Conservation (phyloP, 306 rosid genomes). For the Heteromeles arbutifolia region DNA sequence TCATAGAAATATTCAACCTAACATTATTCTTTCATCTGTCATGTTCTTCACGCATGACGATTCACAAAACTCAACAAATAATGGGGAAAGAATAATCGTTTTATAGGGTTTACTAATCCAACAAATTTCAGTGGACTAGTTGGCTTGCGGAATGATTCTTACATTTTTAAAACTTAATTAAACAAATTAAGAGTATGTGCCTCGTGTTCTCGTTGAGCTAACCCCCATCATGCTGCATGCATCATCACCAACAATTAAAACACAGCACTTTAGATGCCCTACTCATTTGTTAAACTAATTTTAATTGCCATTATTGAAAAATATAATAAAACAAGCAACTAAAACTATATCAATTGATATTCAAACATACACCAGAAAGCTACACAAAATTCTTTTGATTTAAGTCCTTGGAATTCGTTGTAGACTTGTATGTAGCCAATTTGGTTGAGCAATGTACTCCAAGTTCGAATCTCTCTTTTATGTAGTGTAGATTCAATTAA, state of each 20-base stretch:
- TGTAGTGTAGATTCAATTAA: too few relatives aligned
- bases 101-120: neutral
- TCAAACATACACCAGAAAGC: too few relatives aligned
- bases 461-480: too few relatives aligned
- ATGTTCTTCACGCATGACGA: neutral
- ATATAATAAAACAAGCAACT: neutral
- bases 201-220: neutral
- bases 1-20: too few relatives aligned
- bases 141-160: neutral
- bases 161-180: neutral
- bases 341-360: neutral
- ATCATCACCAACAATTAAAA: neutral
- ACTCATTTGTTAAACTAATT: neutral
- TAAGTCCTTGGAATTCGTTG: too few relatives aligned
- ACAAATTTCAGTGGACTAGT: neutral
- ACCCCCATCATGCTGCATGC: neutral
- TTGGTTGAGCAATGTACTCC: too few relatives aligned
- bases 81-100: neutral
- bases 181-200: neutral
- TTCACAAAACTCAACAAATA: neutral
- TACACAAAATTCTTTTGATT: too few relatives aligned
- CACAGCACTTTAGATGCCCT: neutral
- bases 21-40: too few relatives aligned
- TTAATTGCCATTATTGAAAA: neutral
- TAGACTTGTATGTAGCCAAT: too few relatives aligned